Percentiles rank a stretch among this genome's conserved stretches.
These are phyloP conservation scores for Botrytis paeoniae DNA, from an alignment of 2,329 filamentous ascomycete genomes.

Conservation along the genomic window DNA sequence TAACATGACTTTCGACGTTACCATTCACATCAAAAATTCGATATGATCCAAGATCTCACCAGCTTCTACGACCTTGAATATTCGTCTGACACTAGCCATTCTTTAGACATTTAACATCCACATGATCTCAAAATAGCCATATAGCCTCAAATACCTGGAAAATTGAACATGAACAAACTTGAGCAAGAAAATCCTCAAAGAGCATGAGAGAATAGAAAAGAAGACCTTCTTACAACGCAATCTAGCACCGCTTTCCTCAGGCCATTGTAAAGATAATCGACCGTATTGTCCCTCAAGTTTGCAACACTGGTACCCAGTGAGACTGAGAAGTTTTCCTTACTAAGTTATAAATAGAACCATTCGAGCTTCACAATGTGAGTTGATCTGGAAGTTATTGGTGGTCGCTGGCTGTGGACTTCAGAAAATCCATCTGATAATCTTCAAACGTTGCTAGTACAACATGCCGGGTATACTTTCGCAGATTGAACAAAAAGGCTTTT, in stretches of 20 bases:
- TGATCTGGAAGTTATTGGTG: neutral
- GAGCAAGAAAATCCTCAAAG: neutral
- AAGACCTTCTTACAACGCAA: slow-evolving; percentile 38
- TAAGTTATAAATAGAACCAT: neutral
- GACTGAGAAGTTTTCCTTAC: neutral
- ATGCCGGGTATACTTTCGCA: neutral
- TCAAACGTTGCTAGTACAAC: neutral
- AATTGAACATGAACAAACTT: neutral
- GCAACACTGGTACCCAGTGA: slow-evolving; percentile 27
- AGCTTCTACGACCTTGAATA: slow-evolving; percentile 34
- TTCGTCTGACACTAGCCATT: neutral
- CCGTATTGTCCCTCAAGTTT: slow-evolving; percentile 41
- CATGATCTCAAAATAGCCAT: neutral
- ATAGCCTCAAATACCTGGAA: neutral
- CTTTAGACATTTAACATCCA: neutral
- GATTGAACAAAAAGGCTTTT: neutral
- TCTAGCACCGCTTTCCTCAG: slow-evolving; percentile 39
- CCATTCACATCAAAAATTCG: slow-evolving; percentile 47
- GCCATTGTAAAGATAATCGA: slow-evolving; percentile 35
- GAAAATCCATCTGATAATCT: neutral
- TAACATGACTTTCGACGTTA: slow-evolving; percentile 41
- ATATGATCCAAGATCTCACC: slow-evolving; percentile 40
- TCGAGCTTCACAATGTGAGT: neutral
- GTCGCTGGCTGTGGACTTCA: neutral
- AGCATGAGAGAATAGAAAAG: neutral